Base-by-base conservation (phyloP, 441 rosid species). In the Aleurites moluccanus region DNA sequence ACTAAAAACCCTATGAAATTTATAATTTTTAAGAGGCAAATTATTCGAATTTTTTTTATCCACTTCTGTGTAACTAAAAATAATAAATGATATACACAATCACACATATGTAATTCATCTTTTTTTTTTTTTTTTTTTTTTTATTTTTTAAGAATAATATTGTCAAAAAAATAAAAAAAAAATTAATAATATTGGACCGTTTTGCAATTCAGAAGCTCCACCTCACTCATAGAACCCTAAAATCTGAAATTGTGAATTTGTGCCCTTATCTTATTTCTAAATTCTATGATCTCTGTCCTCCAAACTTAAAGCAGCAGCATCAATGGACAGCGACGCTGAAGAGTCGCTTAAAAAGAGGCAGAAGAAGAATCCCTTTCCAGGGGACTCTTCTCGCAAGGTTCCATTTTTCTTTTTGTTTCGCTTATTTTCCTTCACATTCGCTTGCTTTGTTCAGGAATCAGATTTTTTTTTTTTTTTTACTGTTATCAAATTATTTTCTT, bases 261-360 rank as follows among this genome's bases (percentile, higher is more conserved):
- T 50, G 6, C 20, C 35, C 3, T 33, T 1, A 38, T 38, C 6
- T 8, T 52, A 7, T 52, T 7, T 52, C 23, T 4, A 3, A 52
- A 52, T 52, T 52, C 56, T 52, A 16, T 18, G 11, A 47, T 16
- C 7, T 18, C 56, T 18, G 20, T 8, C 18, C 30, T 20, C 6
- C 38, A 14, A 28, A 3, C 1, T 15, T 11, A 15, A 21, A 40
- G 25, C n/a, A 13, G 60, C 40, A 40, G 25, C n/a, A 13, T 66
- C 40, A 60, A 80, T 78, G 82, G 86, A 81, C 42, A 76, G 79
- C 70, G 86, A 83, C 60, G 64, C 18, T 33, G 87, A 84, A 57
- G 87, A 81, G 73, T 75, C 73, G 49, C 73, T 75, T 62, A 79
- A 64, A 77, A 81, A 84, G 77, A 77, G 77, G 64, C 83, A 75